Percentiles rank a stretch among this genome's conserved stretches.
Evolutionary conservation across 768 basidiomycete genomes (phyloP).

Genomic region (Auriscalpium microsporum): DNA sequence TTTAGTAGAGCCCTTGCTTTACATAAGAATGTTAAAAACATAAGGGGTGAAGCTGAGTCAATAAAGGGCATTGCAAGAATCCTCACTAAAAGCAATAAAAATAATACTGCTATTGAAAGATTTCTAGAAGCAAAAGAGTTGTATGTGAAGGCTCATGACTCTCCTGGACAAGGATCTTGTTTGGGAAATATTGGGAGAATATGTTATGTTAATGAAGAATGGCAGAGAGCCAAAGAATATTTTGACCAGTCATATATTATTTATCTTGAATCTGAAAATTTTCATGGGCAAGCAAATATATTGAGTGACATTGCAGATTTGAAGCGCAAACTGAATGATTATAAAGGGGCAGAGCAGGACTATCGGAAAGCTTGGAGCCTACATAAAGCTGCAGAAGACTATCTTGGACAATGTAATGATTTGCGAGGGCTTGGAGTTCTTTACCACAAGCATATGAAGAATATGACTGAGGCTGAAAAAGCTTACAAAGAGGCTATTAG

Average conservation of each 20-base stretch:
- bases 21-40: slow-evolving; percentile 5
- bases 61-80: slow-evolving; percentile 9
- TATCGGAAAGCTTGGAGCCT: slow-evolving; percentile 1
- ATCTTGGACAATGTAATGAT: slow-evolving; percentile 8
- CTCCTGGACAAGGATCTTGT: background rate
- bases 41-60: slow-evolving; percentile 9
- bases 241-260: slow-evolving; percentile 2
- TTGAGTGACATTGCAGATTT: slow-evolving; percentile 4
- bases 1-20: background rate
- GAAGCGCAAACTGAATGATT: slow-evolving; percentile 2
- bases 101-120: background rate
- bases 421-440: slow-evolving; percentile 7
- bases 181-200: background rate
- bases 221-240: background rate
- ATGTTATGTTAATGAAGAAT: background rate
- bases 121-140: background rate
- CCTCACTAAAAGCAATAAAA: background rate
- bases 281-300: slow-evolving; percentile 9
- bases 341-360: background rate
- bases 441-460: background rate
- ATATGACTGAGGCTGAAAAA: no score
- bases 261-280: slow-evolving; percentile 2
- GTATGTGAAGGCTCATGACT: background rate
- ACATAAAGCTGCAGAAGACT: slow-evolving; percentile 1
- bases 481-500: no score